Evolutionary conservation across 108 stramenopile species (phyloP).

Genomic region (Fragilariopsis cylindrus): DNA sequence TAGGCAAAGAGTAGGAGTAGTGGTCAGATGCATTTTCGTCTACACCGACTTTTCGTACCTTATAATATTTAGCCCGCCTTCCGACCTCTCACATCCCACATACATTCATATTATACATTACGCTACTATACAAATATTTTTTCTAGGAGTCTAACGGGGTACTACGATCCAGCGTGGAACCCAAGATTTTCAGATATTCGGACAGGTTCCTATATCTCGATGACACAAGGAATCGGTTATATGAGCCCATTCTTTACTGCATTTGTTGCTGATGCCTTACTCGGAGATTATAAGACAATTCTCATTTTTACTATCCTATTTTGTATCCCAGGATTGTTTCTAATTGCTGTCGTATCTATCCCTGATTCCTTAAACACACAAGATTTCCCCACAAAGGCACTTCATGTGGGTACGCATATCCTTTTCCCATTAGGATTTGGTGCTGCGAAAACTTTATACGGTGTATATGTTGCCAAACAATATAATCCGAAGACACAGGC

Average conservation of each 20-base stretch:
- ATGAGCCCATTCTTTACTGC: conserved; percentile 83
- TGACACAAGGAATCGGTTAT: conserved; percentile 24
- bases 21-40: too few relatives aligned
- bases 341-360: conserved; percentile 68
- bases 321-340: conserved; percentile 71
- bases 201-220: too few relatives aligned
- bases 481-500: conserved; percentile 81
- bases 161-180: too few relatives aligned
- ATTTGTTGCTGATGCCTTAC: conserved; percentile 60
- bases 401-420: conserved; percentile 49
- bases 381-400: conserved; percentile 48
- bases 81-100: too few relatives aligned
- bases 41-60: too few relatives aligned
- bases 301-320: conserved; percentile 51
- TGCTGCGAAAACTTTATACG: conserved; percentile 74
- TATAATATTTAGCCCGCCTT: too few relatives aligned
- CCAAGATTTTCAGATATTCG: too few relatives aligned
- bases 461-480: conserved; percentile 83
- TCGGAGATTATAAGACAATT: conserved; percentile 76
- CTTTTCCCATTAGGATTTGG: conserved; percentile 83
- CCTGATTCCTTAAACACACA: conserved; percentile 54
- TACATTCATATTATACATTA: too few relatives aligned
- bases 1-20: too few relatives aligned
- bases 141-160: too few relatives aligned
- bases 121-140: too few relatives aligned